Base-by-base conservation (phyloP, 257 asterid genomes). In the Nicotiana tomentosiformis region DNA sequence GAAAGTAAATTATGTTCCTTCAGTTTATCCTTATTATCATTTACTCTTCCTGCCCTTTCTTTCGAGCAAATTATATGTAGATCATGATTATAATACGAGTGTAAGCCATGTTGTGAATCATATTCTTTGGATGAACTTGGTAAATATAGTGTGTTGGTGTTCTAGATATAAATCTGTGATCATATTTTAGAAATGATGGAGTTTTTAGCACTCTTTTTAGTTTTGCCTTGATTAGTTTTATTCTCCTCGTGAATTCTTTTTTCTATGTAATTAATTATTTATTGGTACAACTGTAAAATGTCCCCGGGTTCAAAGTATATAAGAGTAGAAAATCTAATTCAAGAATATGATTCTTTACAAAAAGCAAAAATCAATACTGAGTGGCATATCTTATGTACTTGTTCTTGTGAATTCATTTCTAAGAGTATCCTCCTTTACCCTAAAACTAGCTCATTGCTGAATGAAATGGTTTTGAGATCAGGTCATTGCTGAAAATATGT, bases 401-500 rank as follows among this genome's bases (percentile, higher is more conserved):
- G 6, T 14, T 72, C 61, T 5, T 69, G 23, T 23, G 58, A 70
- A 12, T 70, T 70, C 60, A 72, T 72, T 72, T 65, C 39, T 65
- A 65, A 32, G 10, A 65, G 70, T 29, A 65, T 65, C 39, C 39
- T 65, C 39, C 37, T 57, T 61, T 26, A 37, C 23, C 60, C 33
- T 16, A 46, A 32, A 43, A 72, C 35, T 72, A 72, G 79, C 39
- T 72, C 62, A 49, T 49, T 74, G 79, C 5, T 49, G 51, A 74
- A 8, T 74, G 43, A 74, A 8, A 74, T 74, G 10, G 43, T 49
- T 74, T 26, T 26, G 26, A 7, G 37, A 49, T 67, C 84, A 94
- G 98, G 98, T 94, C 68, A 94, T 94, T 76, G 97, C 97, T 12
- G 98, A 94, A 81, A 94, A 90, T 88, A 94, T 94, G 0, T 91